Base-by-base conservation (phyloP, 495 filamentous ascomycete species). In the Penicillium samsonianum region DNA sequence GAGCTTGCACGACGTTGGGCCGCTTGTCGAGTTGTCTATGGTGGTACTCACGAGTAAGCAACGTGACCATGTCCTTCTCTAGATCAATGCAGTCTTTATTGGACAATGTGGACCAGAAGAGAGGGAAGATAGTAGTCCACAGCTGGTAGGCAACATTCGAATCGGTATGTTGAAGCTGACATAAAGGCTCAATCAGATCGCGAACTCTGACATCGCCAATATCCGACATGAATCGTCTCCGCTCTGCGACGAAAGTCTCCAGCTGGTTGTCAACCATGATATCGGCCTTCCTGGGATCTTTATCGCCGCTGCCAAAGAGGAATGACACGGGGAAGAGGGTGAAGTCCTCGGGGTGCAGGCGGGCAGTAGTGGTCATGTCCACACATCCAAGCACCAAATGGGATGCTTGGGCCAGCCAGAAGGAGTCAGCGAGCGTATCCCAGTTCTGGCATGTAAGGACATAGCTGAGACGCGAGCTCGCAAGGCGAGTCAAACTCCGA, bases 31-130 rank as follows among this genome's bases (percentile, higher is more conserved):
- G 83, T 67, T 97, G 94, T 37, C 92, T 85, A 51, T 88, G 84
- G 73, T 99, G 95, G 69, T 92, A 97, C 59, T 99, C 95, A 65
- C 93, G 96, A 3, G 92, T 95, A 11, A 98, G 78, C 26, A 99
- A 77, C 4, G 82, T 78, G 5, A 96, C 90, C 67, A 97, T 80
- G 10, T 91, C 93, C 65, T 91, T 90, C 62, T 96, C 89, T 41
- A 99, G 80, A 40, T 98, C 93, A n/a, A 82, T 82, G 47, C 92
- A 86, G 61, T 98, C 95, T 57, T 98, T 95, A 61, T 84, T 88
- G 3, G 87, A 82, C 11, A 93, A 78, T 1, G 90, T 87, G 14
- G 93, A 90, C 95, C 94, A 98, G 71, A 88, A 95, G 51, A 96
- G 83, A 0, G 92, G 90, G 73, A 98, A 99, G 25, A 97, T 73